phyloP scores from a whole-genome alignment of 2,329 filamentous ascomycete genomes.

The Remersonia thermophila region DNA sequence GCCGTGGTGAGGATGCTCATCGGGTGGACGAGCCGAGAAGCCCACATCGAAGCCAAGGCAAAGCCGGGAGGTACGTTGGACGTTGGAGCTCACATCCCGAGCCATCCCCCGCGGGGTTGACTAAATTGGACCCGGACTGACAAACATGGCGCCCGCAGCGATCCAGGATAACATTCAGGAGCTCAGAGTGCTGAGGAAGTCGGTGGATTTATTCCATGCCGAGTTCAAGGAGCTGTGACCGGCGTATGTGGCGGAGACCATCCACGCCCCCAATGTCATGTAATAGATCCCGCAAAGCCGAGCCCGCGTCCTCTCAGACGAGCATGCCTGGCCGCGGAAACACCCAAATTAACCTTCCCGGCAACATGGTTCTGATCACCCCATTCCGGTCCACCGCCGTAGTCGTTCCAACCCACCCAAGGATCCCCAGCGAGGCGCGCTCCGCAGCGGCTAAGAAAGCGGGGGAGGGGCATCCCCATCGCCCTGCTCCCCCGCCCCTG shows the following conservation, averaged over 20 bases:
- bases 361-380: too few species aligned
- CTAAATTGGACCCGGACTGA: too few species aligned
- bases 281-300: too few species aligned
- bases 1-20: constrained; percentile 14
- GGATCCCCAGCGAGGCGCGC: background rate
- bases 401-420: too few species aligned
- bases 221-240: constrained; percentile 8
- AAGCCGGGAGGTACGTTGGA: constrained; percentile 5
- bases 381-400: too few species aligned
- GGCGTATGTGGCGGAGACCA: too few species aligned
- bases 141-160: constrained; percentile 1
- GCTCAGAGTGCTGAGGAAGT: constrained; percentile 6
- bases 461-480: constrained; percentile 11
- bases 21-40: constrained; percentile 17
- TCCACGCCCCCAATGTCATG: too few species aligned
- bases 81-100: background rate
- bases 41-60: constrained; percentile 14
- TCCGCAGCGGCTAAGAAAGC: background rate
- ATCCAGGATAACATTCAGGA: constrained; percentile 11
- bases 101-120: too few species aligned
- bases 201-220: constrained; percentile 14
- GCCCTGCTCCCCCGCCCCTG: background rate
- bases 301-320: too few species aligned
- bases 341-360: too few species aligned
- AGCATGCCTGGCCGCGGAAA: too few species aligned